Base-by-base conservation (phyloP, 2,329 filamentous ascomycete species). In the Aspergillus phoenicis region DNA sequence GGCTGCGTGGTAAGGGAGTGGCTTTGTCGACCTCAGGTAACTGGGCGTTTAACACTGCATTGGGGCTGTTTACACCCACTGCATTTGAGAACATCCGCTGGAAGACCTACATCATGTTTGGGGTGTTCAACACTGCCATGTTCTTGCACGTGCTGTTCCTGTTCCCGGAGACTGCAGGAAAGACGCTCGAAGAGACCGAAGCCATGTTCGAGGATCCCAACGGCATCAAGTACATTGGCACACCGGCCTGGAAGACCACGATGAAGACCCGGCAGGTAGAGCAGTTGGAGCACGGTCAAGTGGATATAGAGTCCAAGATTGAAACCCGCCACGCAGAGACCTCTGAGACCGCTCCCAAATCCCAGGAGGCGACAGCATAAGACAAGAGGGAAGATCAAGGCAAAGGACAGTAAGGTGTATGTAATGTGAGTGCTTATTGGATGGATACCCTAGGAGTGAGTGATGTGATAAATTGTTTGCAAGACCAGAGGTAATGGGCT, bases 181-280 rank as follows among this genome's bases (percentile, higher is more conserved):
- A 87, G 77, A 89, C 88, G 0, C 84, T 93, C 0, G 90, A 93
- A 73, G 89, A 93, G 74, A 88, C 91, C 72, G 89, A 90, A 66
- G 85, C 86, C 5, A 87, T 93, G 64, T 93, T 93, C 69, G 74
- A 73, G 38, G 73, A 76, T 30, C 73, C 74, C 15, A 61, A 69
- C 11, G 70, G 71, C 4, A 60, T 68, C 26, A 65, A 62, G 45
- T 70, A 68, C 56, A 47, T 73, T 10, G 71, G 74, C 0, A 73
- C 76, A 1, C 60, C 66, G 10, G 71, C 79, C 0, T 81, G 79
- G 80, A 75, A 77, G 59, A 81, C 78, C 11, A 58, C 43, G n/a
- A 62, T 69, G 5, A 55, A 61, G 7, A 71, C 69, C 10, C 43
- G 38, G 6, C 48, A 47, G 2, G 56, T 64, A 0, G 68, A 70